Conservation (phyloP, 495 filamentous ascomycete species). For the Chaetomium fimeti region DNA sequence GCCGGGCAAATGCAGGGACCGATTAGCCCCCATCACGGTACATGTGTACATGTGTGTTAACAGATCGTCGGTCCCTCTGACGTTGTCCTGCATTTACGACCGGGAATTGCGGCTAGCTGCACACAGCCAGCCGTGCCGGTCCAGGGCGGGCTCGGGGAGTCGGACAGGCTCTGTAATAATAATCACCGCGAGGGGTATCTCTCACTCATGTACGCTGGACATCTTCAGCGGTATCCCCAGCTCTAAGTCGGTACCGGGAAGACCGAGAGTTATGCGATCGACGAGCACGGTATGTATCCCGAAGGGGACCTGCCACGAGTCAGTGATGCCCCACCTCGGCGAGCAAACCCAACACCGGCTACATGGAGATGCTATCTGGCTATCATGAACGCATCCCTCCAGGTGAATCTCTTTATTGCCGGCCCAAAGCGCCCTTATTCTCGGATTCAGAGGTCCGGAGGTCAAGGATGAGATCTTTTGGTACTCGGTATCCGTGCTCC, state of each 20-base stretch:
- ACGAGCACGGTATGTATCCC: not conserved
- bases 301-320: too few relatives aligned
- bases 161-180: not conserved
- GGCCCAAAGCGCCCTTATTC: too few relatives aligned
- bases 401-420: too few relatives aligned
- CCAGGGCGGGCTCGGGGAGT: not conserved
- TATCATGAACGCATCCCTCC: too few relatives aligned
- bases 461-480: too few relatives aligned
- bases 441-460: too few relatives aligned
- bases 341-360: too few relatives aligned
- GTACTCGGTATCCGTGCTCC: too few relatives aligned
- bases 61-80: not conserved
- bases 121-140: not conserved
- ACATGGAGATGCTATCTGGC: too few relatives aligned
- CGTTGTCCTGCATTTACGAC: not conserved
- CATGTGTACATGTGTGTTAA: not conserved
- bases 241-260: not conserved
- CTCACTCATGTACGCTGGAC: too few relatives aligned
- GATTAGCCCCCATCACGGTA: constrained; percentile 7
- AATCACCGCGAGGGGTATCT: not conserved
- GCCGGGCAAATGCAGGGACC: constrained; percentile 6
- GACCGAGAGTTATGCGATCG: not conserved
- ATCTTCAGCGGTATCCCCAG: not conserved
- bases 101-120: constrained; percentile 1
- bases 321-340: too few relatives aligned